These are phyloP conservation scores for Metarhizium anisopliae DNA, from an alignment of 2,329 filamentous ascomycete genomes.

Conservation along the genomic window DNA sequence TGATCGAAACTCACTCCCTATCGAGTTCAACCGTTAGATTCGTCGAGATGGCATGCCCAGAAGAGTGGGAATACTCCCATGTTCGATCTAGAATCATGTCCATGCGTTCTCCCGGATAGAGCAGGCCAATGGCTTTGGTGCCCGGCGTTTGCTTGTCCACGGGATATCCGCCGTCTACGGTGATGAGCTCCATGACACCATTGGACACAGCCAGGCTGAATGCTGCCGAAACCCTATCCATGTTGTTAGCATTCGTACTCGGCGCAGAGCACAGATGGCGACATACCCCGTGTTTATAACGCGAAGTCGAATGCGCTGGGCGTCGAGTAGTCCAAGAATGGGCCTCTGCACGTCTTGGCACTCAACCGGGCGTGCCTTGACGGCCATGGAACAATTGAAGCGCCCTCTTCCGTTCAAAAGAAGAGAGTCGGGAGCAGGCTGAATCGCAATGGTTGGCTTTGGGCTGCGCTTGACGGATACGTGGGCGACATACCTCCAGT, in stretches of 20 bases:
- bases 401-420: conserved; percentile 26
- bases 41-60: neutral
- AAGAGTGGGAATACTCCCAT: too few species aligned
- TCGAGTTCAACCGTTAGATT: conserved; percentile 8
- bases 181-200: conserved; percentile 9
- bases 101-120: conserved; percentile 14
- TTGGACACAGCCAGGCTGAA: conserved; percentile 3
- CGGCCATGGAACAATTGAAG: conserved; percentile 13
- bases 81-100: conserved; percentile 9
- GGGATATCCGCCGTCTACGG: conserved; percentile 11
- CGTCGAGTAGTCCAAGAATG: conserved; percentile 4
- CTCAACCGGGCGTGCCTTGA: conserved; percentile 8
- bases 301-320: conserved; percentile 8
- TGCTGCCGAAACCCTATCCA: conserved; percentile 3
- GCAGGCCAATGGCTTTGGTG: conserved; percentile 9
- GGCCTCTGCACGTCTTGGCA: conserved; percentile 7
- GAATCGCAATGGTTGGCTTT: conserved; percentile 20
- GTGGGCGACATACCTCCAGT: conserved; percentile 8
- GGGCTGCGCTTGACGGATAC: neutral
- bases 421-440: conserved; percentile 31
- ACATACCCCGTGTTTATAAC: conserved; percentile 13
- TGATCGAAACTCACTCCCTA: conserved; percentile 5
- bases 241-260: neutral
- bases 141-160: conserved; percentile 7
- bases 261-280: too few species aligned